These are phyloP conservation scores for Termitomyces heimii DNA, from an alignment of 768 basidiomycete genomes.

Conservation along the genomic window DNA sequence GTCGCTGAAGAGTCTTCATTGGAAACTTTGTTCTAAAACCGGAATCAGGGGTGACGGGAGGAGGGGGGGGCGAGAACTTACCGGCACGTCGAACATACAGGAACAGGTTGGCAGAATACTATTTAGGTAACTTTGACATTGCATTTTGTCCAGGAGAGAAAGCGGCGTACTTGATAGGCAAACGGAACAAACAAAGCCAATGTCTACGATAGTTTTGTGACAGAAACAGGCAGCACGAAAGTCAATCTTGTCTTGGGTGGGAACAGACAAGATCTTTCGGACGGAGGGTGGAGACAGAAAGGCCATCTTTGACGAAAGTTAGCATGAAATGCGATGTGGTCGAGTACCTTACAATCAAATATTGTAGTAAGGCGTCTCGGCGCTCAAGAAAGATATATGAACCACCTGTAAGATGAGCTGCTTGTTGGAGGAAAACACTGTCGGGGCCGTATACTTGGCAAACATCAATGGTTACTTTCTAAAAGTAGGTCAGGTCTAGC, in stretches of 20 bases:
- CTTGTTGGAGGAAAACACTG: slow-evolving; percentile 95
- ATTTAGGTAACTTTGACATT: background rate
- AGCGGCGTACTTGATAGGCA: slow-evolving; percentile 83
- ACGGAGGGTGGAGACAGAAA: slow-evolving; percentile 56
- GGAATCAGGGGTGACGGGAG: slow-evolving; percentile 1
- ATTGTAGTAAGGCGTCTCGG: slow-evolving; percentile 85
- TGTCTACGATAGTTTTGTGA: slow-evolving; percentile 93
- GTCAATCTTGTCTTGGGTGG: slow-evolving; percentile 93
- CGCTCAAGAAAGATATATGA: slow-evolving; percentile 84
- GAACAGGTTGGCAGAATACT: slow-evolving; percentile 94
- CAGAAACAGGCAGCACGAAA: slow-evolving; percentile 99
- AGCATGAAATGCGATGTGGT: background rate
- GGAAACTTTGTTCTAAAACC: slow-evolving; percentile 84
- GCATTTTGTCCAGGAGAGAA: background rate
- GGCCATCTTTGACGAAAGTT: slow-evolving; percentile 57
- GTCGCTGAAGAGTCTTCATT: slow-evolving; percentile 81
- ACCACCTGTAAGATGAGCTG: slow-evolving; percentile 91
- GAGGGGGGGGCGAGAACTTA: slow-evolving; percentile 28
- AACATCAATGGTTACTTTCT: slow-evolving; percentile 98
- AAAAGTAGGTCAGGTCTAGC: slow-evolving; percentile 2
- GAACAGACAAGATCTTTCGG: slow-evolving; percentile 72
- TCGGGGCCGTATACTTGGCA: slow-evolving; percentile 88
- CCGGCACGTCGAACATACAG: slow-evolving; percentile 94
- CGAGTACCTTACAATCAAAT: slow-evolving; percentile 56
- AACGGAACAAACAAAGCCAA: slow-evolving; percentile 98